These are phyloP conservation scores for Neofusicoccum laricinum DNA, from an alignment of 2,329 filamentous ascomycete genomes.

Conservation along the genomic window DNA sequence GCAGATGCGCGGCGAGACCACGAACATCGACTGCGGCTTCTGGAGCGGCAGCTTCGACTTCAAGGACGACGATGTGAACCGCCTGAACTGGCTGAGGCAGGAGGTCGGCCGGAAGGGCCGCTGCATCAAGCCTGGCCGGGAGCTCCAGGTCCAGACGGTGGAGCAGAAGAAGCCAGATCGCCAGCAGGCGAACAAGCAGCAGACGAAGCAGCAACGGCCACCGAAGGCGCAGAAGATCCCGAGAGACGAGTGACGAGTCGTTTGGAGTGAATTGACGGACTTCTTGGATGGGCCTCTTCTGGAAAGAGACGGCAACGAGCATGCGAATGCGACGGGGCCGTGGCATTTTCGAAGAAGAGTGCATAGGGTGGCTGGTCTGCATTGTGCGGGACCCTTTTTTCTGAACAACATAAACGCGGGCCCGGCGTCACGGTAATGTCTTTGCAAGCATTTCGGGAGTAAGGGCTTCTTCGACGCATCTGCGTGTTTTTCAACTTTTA, in stretches of 20 bases:
- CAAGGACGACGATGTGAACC: conserved; percentile 28
- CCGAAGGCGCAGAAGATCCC: neutral
- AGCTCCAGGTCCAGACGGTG: neutral
- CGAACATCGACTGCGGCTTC: conserved; percentile 40
- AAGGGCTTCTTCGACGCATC: neutral
- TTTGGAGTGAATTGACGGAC: neutral
- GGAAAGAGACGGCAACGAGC: neutral
- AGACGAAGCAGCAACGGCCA: neutral
- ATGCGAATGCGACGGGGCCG: neutral
- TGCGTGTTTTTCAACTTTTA: neutral
- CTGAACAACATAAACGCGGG: neutral
- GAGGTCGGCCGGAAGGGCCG: conserved; percentile 36
- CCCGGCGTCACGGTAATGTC: neutral
- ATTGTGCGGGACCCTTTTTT: neutral
- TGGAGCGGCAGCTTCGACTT: conserved; percentile 38
- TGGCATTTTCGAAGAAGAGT: neutral
- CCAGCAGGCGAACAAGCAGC: neutral
- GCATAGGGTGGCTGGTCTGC: neutral
- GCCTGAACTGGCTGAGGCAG: conserved; percentile 34
- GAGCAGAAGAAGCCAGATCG: neutral
- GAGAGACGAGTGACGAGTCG: neutral
- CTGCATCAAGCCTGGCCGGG: conserved; percentile 30
- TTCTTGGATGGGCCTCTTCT: neutral
- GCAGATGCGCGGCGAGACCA: conserved; percentile 31
- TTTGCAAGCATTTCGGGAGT: conserved; percentile 3